These are phyloP conservation scores for Pezicula radicicola DNA, from an alignment of 2,329 filamentous ascomycete genomes.

Conservation along the genomic window DNA sequence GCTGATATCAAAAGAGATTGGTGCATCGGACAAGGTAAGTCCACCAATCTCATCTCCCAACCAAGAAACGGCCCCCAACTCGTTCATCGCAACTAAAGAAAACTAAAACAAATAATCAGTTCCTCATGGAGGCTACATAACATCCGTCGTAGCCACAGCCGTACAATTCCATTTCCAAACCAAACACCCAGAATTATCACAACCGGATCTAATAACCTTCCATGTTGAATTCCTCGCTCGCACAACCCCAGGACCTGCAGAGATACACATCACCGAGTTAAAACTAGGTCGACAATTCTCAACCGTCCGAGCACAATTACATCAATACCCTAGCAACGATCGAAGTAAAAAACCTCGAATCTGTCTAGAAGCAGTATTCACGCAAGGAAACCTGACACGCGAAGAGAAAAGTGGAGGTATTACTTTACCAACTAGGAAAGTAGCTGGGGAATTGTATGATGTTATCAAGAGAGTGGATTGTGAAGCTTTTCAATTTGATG, in stretches of 20 bases:
- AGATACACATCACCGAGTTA: neutral
- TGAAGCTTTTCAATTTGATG: neutral
- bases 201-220: neutral
- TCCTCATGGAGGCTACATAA: neutral
- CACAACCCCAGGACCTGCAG: neutral
- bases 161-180: neutral
- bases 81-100: no score
- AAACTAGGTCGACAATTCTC: neutral
- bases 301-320: neutral
- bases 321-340: neutral
- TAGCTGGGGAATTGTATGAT: neutral
- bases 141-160: neutral
- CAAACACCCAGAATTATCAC: neutral
- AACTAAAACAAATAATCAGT: neutral
- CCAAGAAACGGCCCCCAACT: neutral
- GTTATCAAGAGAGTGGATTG: neutral
- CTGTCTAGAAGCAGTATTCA: neutral
- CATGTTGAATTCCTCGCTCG: neutral
- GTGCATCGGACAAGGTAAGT: neutral
- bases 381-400: neutral
- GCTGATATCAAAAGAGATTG: neutral
- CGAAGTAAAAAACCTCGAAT: neutral
- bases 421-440: neutral
- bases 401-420: neutral
- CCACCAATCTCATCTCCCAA: neutral